phyloP scores from a whole-genome alignment of 1,284 basidiomycete genomes.

The Ceratobasidium sp. region DNA sequence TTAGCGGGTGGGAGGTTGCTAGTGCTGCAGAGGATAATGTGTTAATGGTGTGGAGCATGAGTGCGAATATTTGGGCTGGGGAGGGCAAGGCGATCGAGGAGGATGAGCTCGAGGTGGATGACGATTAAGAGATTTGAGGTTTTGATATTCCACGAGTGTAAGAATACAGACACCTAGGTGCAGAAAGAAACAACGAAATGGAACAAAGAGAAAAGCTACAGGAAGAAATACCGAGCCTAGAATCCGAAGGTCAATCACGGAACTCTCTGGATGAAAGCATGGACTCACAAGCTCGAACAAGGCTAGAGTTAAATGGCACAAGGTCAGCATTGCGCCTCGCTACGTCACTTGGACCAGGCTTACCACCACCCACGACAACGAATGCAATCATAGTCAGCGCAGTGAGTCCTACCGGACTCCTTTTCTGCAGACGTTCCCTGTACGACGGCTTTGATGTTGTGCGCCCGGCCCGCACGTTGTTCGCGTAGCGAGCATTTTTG shows the following conservation, averaged over 20 bases:
- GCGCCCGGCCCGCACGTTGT: conserved; percentile 76
- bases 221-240: conserved; percentile 33
- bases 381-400: conserved; percentile 45
- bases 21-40: conserved; percentile 90
- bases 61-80: conserved; percentile 88
- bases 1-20: conserved; percentile 75
- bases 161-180: conserved; percentile 17
- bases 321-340: background rate
- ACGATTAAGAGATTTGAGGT: conserved; percentile 19
- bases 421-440: conserved; percentile 75
- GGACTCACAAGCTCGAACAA: conserved; percentile 74
- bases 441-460: conserved; percentile 78
- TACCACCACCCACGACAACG: conserved; percentile 79
- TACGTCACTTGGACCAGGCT: conserved; percentile 53
- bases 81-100: conserved; percentile 78
- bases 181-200: conserved; percentile 24
- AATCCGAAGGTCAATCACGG: background rate
- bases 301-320: conserved; percentile 60
- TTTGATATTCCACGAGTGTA: conserved; percentile 37
- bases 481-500: conserved; percentile 81
- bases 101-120: conserved; percentile 72
- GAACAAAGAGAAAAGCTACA: conserved; percentile 39
- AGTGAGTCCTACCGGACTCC: conserved; percentile 70
- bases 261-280: conserved; percentile 50
- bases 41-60: conserved; percentile 90